These are phyloP conservation scores for Pseudohyphozyma bogoriensis DNA, from an alignment of 768 basidiomycete species.

Conservation along the genomic window DNA sequence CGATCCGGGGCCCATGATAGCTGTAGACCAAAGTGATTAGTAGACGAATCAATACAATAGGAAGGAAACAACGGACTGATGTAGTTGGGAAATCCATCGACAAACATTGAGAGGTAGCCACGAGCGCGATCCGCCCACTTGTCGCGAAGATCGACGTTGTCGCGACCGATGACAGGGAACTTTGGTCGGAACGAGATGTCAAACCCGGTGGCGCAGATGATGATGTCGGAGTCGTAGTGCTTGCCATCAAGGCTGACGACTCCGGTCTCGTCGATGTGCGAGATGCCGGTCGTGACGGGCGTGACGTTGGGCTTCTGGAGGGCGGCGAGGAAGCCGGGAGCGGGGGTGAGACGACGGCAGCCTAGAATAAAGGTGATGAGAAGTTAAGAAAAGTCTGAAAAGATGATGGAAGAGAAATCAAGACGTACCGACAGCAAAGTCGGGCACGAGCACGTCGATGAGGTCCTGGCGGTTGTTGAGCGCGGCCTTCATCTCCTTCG, in stretches of 20 bases:
- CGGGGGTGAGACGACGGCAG: constrained; percentile 45
- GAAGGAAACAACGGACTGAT: not conserved
- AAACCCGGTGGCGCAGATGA: constrained; percentile 2
- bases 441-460: constrained; percentile 5
- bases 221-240: not conserved
- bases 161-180: not conserved
- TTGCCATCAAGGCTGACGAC: constrained; percentile 50
- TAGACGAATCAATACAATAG: no score
- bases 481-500: constrained; percentile 4
- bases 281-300: constrained; percentile 38
- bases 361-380: no score
- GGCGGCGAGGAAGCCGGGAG: constrained; percentile 56
- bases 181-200: not conserved
- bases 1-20: not conserved
- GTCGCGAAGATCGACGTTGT: not conserved
- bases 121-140: not conserved
- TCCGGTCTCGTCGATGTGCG: constrained; percentile 46
- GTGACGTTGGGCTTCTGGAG: constrained; percentile 51
- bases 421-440: constrained; percentile 12
- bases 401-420: no score
- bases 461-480: constrained; percentile 8
- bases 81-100: not conserved
- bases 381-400: no score
- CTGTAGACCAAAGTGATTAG: no score
- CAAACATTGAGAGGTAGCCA: no score